Conservation (phyloP, 2,329 filamentous ascomycete genomes). For the Paramyrothecium sp. region DNA sequence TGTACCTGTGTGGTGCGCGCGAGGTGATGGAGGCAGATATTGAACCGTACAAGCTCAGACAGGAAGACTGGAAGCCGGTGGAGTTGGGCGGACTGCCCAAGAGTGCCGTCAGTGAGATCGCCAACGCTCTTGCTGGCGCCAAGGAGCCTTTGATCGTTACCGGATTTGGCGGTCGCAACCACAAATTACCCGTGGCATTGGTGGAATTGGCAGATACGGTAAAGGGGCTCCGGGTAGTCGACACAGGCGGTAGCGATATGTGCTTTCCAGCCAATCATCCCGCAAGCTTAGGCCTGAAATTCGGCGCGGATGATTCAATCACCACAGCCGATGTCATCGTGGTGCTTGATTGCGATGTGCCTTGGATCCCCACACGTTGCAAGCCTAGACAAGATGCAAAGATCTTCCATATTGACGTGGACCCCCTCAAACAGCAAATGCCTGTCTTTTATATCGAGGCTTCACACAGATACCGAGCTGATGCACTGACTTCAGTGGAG, state of each 20-base stretch:
- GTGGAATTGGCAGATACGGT: slow-evolving; percentile 66
- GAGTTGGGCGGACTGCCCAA: slow-evolving; percentile 57
- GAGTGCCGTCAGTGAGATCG: slow-evolving; percentile 53
- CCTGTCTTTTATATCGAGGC: slow-evolving; percentile 69
- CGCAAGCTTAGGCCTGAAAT: slow-evolving; percentile 66
- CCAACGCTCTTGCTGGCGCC: slow-evolving; percentile 59
- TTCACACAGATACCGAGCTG: slow-evolving; percentile 62
- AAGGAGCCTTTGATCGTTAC: slow-evolving; percentile 66
- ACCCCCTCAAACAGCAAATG: slow-evolving; percentile 68
- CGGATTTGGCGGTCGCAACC: slow-evolving; percentile 68
- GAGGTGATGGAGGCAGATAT: slow-evolving; percentile 87
- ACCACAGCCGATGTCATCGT: slow-evolving; percentile 78
- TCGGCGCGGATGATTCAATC: slow-evolving; percentile 70
- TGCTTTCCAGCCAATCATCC: slow-evolving; percentile 71
- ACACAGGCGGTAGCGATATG: slow-evolving; percentile 76
- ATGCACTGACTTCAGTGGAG: slow-evolving; percentile 60
- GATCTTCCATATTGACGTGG: slow-evolving; percentile 62
- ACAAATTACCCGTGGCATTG: slow-evolving; percentile 55
- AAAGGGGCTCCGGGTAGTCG: slow-evolving; percentile 66
- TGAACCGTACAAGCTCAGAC: slow-evolving; percentile 64
- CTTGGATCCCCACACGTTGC: slow-evolving; percentile 80
- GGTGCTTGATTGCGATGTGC: slow-evolving; percentile 84
- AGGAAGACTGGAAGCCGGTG: slow-evolving; percentile 67
- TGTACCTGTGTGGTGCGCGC: slow-evolving; percentile 73
- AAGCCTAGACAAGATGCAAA: slow-evolving; percentile 47